A percentile compares a stretch with the other conserved stretches of the same genome.
phyloP scores from a whole-genome alignment of 306 rosid species.

The Cucurbita moschata region DNA sequence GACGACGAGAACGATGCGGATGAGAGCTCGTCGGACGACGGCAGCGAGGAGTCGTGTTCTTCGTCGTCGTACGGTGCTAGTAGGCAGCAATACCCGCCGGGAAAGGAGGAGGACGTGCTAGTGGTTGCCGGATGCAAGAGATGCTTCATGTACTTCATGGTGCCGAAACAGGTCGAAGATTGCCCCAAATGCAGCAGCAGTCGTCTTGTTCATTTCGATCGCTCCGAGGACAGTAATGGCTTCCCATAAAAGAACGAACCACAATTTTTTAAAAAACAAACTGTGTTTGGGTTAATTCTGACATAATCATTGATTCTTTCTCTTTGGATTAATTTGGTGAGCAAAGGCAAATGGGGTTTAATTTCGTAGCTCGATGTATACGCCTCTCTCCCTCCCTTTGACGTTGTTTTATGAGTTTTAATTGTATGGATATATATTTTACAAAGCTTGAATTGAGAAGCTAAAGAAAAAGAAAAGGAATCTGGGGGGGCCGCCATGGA shows the following conservation, averaged over 20 bases:
- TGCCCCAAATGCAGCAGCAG: slow-evolving; percentile 73
- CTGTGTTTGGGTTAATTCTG: not conserved
- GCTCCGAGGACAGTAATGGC: slow-evolving; percentile 10
- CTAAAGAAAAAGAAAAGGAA: not conserved
- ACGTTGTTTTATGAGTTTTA: not conserved
- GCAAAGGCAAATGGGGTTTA: not conserved
- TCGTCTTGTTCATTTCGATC: slow-evolving; percentile 76
- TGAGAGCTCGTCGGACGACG: slow-evolving; percentile 35
- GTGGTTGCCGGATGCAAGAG: slow-evolving; percentile 96
- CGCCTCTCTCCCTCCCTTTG: not conserved
- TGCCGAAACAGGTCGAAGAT: slow-evolving; percentile 64
- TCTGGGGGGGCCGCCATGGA: not conserved
- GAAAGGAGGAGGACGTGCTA: slow-evolving; percentile 43
- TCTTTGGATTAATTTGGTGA: not conserved
- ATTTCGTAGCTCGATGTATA: not conserved
- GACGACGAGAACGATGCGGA: slow-evolving; percentile 5
- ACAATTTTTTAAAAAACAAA: not conserved
- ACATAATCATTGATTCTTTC: not conserved
- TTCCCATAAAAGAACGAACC: not conserved
- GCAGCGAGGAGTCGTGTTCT: slow-evolving; percentile 61
- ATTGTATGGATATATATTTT: not conserved
- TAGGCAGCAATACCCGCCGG: not conserved
- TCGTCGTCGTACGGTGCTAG: slow-evolving; percentile 35
- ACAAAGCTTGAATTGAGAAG: not conserved
- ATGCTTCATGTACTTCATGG: slow-evolving; percentile 98